phyloP scores from a whole-genome alignment of 495 filamentous ascomycete species.

The Terfezia claveryi region DNA sequence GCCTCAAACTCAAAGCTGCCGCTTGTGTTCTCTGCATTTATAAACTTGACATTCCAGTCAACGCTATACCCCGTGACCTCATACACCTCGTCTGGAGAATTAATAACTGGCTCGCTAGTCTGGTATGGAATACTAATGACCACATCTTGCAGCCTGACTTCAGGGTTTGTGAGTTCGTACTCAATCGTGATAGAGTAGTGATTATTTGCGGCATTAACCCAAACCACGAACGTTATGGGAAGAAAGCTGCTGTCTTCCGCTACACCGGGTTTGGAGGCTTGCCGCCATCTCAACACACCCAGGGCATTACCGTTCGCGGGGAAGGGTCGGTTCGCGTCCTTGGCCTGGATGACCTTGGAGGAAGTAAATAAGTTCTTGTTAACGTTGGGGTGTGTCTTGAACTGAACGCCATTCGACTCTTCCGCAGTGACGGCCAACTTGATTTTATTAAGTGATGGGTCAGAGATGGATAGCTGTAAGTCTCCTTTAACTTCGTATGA shows the following conservation, averaged over 20 bases:
- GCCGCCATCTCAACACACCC: conserved; percentile 73
- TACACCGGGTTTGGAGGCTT: conserved; percentile 39
- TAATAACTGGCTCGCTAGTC: conserved; percentile 63
- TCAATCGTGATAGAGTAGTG: conserved; percentile 75
- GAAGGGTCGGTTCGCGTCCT: conserved; percentile 65
- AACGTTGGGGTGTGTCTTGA: conserved; percentile 86
- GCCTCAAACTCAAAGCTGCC: conserved; percentile 90
- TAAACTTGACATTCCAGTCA: conserved; percentile 73
- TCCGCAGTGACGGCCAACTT: conserved; percentile 58
- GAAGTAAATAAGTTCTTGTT: conserved; percentile 65
- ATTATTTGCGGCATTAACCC: conserved; percentile 68
- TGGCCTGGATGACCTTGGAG: conserved; percentile 59
- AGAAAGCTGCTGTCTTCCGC: conserved; percentile 40
- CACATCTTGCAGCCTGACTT: conserved; percentile 58
- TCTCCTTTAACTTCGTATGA: conserved; percentile 77
- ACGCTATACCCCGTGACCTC: conserved; percentile 83
- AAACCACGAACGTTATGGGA: conserved; percentile 85
- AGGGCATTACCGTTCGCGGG: conserved; percentile 64
- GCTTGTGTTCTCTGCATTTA: conserved; percentile 56
- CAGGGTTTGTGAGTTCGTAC: conserved; percentile 66
- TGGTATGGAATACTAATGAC: conserved; percentile 66
- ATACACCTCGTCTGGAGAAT: conserved; percentile 79
- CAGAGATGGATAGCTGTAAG: conserved; percentile 67
- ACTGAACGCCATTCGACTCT: conserved; percentile 49
- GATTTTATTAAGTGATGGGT: conserved; percentile 67